Percentiles rank a stretch among this genome's conserved stretches.
Evolutionary conservation across 305 asterid genomes (phyloP).

Genomic region (Vinca major): DNA sequence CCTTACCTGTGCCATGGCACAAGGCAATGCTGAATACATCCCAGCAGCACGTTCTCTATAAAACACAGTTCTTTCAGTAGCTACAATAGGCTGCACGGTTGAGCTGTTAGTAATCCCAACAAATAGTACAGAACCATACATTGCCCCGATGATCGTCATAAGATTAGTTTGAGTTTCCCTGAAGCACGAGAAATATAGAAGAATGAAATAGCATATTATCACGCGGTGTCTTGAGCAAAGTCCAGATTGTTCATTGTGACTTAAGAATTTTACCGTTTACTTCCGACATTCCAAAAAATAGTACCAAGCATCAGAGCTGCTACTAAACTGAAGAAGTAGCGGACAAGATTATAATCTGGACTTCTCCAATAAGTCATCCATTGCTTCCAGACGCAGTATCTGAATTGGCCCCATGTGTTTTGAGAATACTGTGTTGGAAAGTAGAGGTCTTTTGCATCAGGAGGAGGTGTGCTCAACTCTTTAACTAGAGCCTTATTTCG

Average conservation of each 20-base stretch:
- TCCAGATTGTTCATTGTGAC: not conserved
- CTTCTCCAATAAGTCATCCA: conserved; percentile 67
- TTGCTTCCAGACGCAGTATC: conserved; percentile 56
- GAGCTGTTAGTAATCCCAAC: conserved; percentile 75
- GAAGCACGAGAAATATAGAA: conserved; percentile 14
- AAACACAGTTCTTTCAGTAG: conserved; percentile 82
- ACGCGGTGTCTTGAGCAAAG: too few relatives aligned
- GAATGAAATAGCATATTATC: conserved; percentile 6
- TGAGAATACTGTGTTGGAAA: conserved; percentile 48
- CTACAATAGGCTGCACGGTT: conserved; percentile 89
- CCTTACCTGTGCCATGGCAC: conserved; percentile 85
- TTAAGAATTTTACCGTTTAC: conserved; percentile 36
- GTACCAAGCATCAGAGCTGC: conserved; percentile 56
- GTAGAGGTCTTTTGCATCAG: conserved; percentile 39
- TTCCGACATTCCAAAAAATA: conserved; percentile 64
- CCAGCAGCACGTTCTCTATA: conserved; percentile 92
- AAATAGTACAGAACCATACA: conserved; percentile 70
- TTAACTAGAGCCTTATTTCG: conserved; percentile 47
- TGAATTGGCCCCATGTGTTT: conserved; percentile 45
- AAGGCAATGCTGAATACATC: conserved; percentile 90
- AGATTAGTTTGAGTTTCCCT: conserved; percentile 51
- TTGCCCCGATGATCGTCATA: conserved; percentile 75
- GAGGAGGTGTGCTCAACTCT: conserved; percentile 42
- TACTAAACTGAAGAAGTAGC: conserved; percentile 51
- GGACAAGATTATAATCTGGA: conserved; percentile 61